phyloP scores from a whole-genome alignment of 192 early-diverging fungal genomes.

The Phlyctochytrium planicorne region DNA sequence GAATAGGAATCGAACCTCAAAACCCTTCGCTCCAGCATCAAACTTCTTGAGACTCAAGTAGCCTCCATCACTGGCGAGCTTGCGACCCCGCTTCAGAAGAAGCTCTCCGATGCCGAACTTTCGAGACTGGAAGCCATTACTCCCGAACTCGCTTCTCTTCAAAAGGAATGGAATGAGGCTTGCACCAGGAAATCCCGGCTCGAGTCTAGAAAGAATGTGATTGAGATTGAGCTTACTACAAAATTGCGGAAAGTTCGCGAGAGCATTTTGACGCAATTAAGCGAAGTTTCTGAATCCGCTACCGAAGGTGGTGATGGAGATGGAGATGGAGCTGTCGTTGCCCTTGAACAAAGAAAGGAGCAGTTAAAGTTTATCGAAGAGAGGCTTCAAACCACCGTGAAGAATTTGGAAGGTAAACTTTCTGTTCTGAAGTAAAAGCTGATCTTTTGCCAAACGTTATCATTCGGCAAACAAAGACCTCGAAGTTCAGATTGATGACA shows the following conservation, averaged over 20 bases:
- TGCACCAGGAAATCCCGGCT: constrained; percentile 60
- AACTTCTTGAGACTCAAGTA: constrained; percentile 57
- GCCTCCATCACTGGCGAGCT: constrained; percentile 62
- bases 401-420: constrained; percentile 26
- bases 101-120: constrained; percentile 30
- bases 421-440: neutral
- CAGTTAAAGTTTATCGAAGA: constrained; percentile 16
- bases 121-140: constrained; percentile 39
- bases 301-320: neutral
- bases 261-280: constrained; percentile 48
- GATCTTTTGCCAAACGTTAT: neutral
- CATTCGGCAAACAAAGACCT: constrained; percentile 29
- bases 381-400: constrained; percentile 1
- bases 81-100: constrained; percentile 37
- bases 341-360: constrained; percentile 4
- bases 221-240: constrained; percentile 70
- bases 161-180: constrained; percentile 54
- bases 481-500: constrained; percentile 42
- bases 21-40: constrained; percentile 44
- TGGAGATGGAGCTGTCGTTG: constrained; percentile 6
- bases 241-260: constrained; percentile 69
- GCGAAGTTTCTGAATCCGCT: neutral
- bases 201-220: constrained; percentile 66
- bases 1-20: constrained; percentile 49
- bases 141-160: constrained; percentile 52